Base-by-base conservation (phyloP, 2,329 filamentous ascomycete genomes). In the Verticillium albo-atrum region DNA sequence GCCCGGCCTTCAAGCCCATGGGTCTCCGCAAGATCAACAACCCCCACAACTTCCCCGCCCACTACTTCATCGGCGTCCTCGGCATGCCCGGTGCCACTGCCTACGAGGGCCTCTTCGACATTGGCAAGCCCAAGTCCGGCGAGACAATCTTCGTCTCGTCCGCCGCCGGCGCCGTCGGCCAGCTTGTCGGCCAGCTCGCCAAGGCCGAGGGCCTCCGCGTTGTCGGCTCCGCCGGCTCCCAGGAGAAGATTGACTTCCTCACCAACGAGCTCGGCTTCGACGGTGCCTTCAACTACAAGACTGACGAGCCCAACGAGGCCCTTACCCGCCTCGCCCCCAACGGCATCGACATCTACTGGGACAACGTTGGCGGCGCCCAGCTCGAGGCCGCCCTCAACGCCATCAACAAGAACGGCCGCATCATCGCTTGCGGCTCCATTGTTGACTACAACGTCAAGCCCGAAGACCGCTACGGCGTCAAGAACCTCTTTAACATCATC, bases 211-310 rank as follows among this genome's bases (percentile, higher is more conserved):
- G 91, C 2, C 75, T 95, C 60, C 87, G 75, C 52, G 91, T 96
- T 47, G 88, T 96, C 63, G 92, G 91, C 20, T 91, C 87, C 56
- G 91, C 92, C 12, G 91, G 92, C 3, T 86, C 86, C 20, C 89
- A 93, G 68, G 87, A 89, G 68, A 96, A 96, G 79, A 79, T 92
- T 26, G 84, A 89, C 23, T 95, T 87, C 72, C 73, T 83, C 57
- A 69, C 65, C 51, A 74, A 79, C 58, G 77, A 82, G 68, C 75
- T 84, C 1, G 81, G 80, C 9, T 83, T 80, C 64, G 80, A 84
- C 58, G 76, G 65, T 17, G 91, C 87, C 9, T 95, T 94, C 78
- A 95, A 96, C 80, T 96, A 96, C 82, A 94, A 95, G 82, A 92
- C 85, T 65, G 90, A 95, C 77, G 84, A 82, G 65, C 82, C 90